Evolutionary conservation across 2,329 filamentous ascomycete genomes (phyloP).

Genomic region (Meredithiella fracta): DNA sequence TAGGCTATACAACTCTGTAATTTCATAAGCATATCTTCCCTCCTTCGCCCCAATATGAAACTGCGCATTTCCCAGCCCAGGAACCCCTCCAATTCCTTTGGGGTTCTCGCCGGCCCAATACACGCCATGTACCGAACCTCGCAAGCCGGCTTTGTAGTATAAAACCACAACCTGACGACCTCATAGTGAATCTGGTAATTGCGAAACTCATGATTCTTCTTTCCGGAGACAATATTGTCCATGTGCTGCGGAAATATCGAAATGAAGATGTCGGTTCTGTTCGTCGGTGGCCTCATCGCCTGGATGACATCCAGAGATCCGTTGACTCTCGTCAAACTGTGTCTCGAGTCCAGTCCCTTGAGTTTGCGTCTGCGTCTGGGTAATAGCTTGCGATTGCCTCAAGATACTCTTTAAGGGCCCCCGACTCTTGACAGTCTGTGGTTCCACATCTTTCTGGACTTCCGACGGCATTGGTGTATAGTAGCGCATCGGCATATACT

Average conservation of each 20-base stretch:
- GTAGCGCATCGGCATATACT: slow-evolving; percentile 11
- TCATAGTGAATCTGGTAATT: slow-evolving; percentile 37
- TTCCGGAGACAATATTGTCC: slow-evolving; percentile 31
- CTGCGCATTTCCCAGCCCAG: slow-evolving; percentile 33
- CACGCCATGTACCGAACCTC: slow-evolving; percentile 43
- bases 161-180: slow-evolving; percentile 47
- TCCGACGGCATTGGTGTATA: slow-evolving; percentile 9
- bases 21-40: slow-evolving; percentile 33
- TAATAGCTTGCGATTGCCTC: background rate
- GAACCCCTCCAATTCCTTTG: slow-evolving; percentile 30
- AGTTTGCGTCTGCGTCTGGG: background rate
- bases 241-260: slow-evolving; percentile 32
- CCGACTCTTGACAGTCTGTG: background rate
- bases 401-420: background rate
- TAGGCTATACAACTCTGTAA: slow-evolving; percentile 43
- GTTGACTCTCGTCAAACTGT: slow-evolving; percentile 27
- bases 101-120: slow-evolving; percentile 30
- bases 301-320: slow-evolving; percentile 35
- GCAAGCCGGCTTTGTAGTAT: slow-evolving; percentile 30
- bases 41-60: slow-evolving; percentile 28
- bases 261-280: slow-evolving; percentile 38
- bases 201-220: slow-evolving; percentile 38
- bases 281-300: slow-evolving; percentile 30
- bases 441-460: background rate
- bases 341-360: background rate